phyloP scores from a whole-genome alignment of 176 grass and related monocot genomes.

The Ensete glaucum region DNA sequence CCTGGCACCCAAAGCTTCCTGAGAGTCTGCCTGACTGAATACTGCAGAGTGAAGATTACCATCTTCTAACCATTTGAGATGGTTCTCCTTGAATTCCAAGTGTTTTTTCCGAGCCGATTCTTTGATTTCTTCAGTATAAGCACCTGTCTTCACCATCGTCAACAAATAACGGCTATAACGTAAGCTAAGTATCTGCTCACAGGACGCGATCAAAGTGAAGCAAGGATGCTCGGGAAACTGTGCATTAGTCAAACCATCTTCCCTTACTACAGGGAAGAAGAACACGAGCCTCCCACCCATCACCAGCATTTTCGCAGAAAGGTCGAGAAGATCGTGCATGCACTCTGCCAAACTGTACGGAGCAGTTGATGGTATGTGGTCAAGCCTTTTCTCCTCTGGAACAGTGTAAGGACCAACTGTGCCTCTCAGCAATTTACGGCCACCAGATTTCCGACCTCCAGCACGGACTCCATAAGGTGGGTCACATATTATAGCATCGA shows the following conservation, averaged over 20 bases:
- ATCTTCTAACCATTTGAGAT: conserved; percentile 85
- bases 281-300: conserved; percentile 71
- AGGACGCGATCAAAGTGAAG: conserved; percentile 57
- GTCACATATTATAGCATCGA: conserved; percentile 86
- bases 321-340: conserved; percentile 76
- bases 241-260: conserved; percentile 25
- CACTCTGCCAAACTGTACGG: conserved; percentile 73
- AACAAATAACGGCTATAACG: conserved; percentile 72
- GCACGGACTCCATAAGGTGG: conserved; percentile 93
- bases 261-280: conserved; percentile 72
- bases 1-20: conserved; percentile 18
- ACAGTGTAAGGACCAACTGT: conserved; percentile 62
- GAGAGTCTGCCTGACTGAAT: conserved; percentile 38
- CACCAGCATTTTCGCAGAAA: conserved; percentile 65
- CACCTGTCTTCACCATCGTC: conserved; percentile 67
- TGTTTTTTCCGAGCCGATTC: conserved; percentile 38
- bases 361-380: conserved; percentile 84
- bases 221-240: conserved; percentile 74
- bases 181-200: conserved; percentile 79
- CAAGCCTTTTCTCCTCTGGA: conserved; percentile 73
- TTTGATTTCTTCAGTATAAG: conserved; percentile 45
- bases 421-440: conserved; percentile 71
- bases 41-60: conserved; percentile 74
- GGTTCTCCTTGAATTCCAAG: conserved; percentile 75
- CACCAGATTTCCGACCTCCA: conserved; percentile 84